A percentile compares a stretch with the other conserved stretches of the same genome.
These are phyloP conservation scores for Claviceps maximensis DNA, from an alignment of 2,329 filamentous ascomycete genomes.

Conservation along the genomic window DNA sequence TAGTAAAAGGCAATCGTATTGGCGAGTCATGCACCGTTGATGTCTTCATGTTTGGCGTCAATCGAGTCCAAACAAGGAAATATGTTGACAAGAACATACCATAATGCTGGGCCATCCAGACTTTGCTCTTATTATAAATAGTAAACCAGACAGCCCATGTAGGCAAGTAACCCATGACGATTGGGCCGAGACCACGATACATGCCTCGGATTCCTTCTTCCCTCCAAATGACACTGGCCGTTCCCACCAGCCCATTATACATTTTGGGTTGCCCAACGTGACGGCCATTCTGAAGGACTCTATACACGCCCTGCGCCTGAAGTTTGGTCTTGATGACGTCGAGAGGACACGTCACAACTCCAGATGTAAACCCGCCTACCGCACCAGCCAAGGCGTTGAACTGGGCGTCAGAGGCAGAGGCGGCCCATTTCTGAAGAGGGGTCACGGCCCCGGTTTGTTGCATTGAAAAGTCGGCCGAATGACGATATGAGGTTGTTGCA, in stretches of 20 bases:
- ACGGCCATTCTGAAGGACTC: conserved; percentile 33
- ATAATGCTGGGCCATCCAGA: conserved; percentile 53
- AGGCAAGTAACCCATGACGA: conserved; percentile 87
- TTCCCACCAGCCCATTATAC: conserved; percentile 81
- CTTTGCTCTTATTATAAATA: conserved; percentile 83
- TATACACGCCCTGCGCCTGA: conserved; percentile 83
- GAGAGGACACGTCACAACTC: conserved; percentile 87
- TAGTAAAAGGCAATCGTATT: not conserved
- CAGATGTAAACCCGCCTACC: conserved; percentile 80
- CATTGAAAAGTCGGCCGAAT: conserved; percentile 21
- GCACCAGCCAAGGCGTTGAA: conserved; percentile 83
- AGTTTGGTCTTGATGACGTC: conserved; percentile 99
- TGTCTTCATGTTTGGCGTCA: not conserved
- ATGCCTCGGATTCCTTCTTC: conserved; percentile 83
- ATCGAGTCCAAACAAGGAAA: not conserved
- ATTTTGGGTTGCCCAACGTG: conserved; percentile 42
- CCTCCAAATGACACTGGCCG: conserved; percentile 69
- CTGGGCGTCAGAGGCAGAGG: conserved; percentile 42
- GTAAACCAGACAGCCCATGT: conserved; percentile 99
- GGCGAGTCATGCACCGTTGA: not conserved
- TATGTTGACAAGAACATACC: conserved; percentile 28
- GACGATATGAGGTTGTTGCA: conserved; percentile 23
- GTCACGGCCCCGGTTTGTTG: conserved; percentile 22
- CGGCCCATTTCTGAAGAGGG: conserved; percentile 41
- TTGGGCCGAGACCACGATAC: conserved; percentile 87